These are phyloP conservation scores for Yamadazyma sp. DNA, from an alignment of 1,139 yeast genomes.

Conservation along the genomic window DNA sequence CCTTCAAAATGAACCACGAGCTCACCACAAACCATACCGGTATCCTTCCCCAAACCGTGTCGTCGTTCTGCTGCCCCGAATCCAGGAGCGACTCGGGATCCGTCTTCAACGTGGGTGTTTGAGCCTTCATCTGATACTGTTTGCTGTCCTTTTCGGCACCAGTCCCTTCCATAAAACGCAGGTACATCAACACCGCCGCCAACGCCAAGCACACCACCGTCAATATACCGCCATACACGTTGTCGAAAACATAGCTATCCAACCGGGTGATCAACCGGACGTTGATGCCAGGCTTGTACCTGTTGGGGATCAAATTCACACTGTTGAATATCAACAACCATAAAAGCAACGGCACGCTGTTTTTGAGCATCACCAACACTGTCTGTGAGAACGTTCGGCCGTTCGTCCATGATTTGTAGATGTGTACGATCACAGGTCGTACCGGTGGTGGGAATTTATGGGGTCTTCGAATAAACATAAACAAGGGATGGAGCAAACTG, in stretches of 20 bases:
- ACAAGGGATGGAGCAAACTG: no score
- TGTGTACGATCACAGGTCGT: constrained; percentile 4
- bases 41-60: constrained; percentile 4
- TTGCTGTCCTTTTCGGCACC: not conserved
- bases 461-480: not conserved
- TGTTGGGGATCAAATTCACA: constrained; percentile 58
- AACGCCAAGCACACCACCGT: constrained; percentile 15
- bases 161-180: not conserved
- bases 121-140: no score
- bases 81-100: not conserved
- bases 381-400: constrained; percentile 31
- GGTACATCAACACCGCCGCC: constrained; percentile 5
- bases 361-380: constrained; percentile 36
- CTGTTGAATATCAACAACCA: constrained; percentile 64
- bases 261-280: constrained; percentile 44
- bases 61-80: not conserved
- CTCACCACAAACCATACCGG: constrained; percentile 30
- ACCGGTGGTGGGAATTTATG: not conserved
- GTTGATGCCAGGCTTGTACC: constrained; percentile 55
- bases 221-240: constrained; percentile 16
- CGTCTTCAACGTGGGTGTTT: no score
- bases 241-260: constrained; percentile 39
- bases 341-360: constrained; percentile 53
- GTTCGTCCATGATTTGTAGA: constrained; percentile 27
- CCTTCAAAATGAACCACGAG: constrained; percentile 43